These are phyloP conservation scores for Biscutella auriculata DNA, from an alignment of 441 rosid genomes.

Conservation along the genomic window DNA sequence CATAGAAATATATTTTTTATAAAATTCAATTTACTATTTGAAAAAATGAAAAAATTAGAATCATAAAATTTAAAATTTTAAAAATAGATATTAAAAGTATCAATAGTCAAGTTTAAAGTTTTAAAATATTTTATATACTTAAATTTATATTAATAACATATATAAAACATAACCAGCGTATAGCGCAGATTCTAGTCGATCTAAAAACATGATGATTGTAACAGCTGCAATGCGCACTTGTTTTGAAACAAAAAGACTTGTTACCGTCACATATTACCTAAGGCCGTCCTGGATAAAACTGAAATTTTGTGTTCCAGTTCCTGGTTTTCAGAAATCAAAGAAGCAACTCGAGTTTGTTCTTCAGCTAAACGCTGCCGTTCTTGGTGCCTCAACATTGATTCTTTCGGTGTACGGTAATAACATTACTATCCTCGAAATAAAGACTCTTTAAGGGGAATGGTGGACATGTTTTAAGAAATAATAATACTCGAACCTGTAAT, in stretches of 20 bases:
- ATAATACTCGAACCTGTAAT: conserved; percentile 67
- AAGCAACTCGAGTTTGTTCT: conserved; percentile 57
- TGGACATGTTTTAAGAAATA: too few relatives aligned
- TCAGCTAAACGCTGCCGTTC: conserved; percentile 43
- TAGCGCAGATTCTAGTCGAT: too few relatives aligned
- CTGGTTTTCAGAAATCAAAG: conserved; percentile 60
- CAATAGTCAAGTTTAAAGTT: too few relatives aligned
- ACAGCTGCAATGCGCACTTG: background rate
- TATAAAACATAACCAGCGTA: too few relatives aligned
- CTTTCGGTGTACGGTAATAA: conserved; percentile 42
- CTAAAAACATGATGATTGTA: background rate
- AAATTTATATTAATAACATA: too few relatives aligned
- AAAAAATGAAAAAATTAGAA: too few relatives aligned
- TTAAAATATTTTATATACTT: too few relatives aligned
- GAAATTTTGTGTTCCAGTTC: conserved; percentile 59
- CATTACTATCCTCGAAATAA: conserved; percentile 21
- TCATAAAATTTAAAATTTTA: too few relatives aligned
- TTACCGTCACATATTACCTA: conserved; percentile 31
- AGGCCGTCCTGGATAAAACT: conserved; percentile 28
- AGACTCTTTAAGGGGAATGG: too few relatives aligned
- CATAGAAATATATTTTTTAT: too few relatives aligned
- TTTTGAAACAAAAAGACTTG: background rate
- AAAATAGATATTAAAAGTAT: too few relatives aligned
- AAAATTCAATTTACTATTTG: too few relatives aligned
- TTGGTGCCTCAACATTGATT: conserved; percentile 52